Evolutionary conservation across 441 rosid species (phyloP).

Genomic region (Aquilaria agallochum): DNA sequence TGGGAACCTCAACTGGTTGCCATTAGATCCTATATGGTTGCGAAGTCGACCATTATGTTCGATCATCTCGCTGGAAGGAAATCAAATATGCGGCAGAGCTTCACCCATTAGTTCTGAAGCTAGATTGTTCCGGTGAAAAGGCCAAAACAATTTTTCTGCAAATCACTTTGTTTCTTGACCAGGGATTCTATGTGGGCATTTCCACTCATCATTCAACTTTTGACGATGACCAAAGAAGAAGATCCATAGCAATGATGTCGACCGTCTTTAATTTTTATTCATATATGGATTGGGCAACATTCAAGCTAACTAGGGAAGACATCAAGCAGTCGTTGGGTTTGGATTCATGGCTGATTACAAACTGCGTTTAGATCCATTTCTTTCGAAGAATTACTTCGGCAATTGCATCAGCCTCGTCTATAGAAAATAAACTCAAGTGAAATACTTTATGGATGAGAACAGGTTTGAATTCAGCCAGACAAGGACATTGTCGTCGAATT

Average conservation of each 20-base stretch:
- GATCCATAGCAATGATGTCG: constrained; percentile 7
- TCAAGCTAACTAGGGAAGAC: constrained; percentile 7
- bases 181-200: constrained; percentile 7
- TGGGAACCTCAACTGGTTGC: constrained; percentile 11
- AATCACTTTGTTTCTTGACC: constrained; percentile 12
- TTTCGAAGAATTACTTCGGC: constrained; percentile 34
- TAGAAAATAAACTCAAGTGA: constrained; percentile 9
- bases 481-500: too few relatives aligned
- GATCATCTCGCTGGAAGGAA: background rate
- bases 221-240: constrained; percentile 16
- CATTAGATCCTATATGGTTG: background rate
- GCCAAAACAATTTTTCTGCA: constrained; percentile 1
- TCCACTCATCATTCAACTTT: constrained; percentile 1
- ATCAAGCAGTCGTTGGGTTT: constrained; percentile 14
- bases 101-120: constrained; percentile 4
- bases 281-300: constrained; percentile 17
- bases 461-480: constrained; percentile 4
- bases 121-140: background rate
- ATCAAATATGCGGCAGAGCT: constrained; percentile 1
- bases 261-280: background rate
- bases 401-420: constrained; percentile 16
- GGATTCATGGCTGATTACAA: constrained; percentile 28
- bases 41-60: background rate
- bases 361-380: constrained; percentile 22
- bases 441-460: constrained; percentile 17